These are phyloP conservation scores for Vararia minispora DNA, from an alignment of 768 basidiomycete species.

Conservation along the genomic window DNA sequence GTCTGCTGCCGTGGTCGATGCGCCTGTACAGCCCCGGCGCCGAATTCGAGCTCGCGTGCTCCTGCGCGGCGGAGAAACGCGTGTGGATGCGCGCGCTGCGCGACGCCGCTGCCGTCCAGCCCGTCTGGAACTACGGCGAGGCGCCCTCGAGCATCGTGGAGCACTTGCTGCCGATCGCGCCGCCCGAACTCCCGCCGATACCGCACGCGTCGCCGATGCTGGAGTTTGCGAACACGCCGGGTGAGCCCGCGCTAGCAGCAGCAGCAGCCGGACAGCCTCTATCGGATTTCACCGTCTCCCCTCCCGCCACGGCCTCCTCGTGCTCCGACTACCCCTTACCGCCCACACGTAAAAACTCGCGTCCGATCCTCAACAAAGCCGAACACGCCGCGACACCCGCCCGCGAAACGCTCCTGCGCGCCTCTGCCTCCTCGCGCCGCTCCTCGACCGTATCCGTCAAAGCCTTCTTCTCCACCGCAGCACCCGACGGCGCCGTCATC, in stretches of 20 bases:
- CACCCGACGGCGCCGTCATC: conserved; percentile 44
- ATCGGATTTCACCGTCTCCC: no score
- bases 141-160: conserved; percentile 54
- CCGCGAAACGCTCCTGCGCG: no score
- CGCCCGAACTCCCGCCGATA: no score
- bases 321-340: no score
- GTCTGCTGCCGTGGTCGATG: conserved; percentile 52
- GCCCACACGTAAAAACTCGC: no score
- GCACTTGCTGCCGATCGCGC: no score
- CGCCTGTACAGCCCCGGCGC: conserved; percentile 7
- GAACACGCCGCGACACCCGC: no score
- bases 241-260: conserved; percentile 4
- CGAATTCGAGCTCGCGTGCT: conserved; percentile 72
- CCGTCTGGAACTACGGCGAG: conserved; percentile 42
- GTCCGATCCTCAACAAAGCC: no score
- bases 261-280: no score
- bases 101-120: conserved; percentile 31
- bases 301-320: no score
- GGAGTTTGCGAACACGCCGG: conserved; percentile 17
- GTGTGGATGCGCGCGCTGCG: conserved; percentile 73
- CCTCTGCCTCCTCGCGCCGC: conserved; percentile 26
- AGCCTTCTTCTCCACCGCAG: conserved; percentile 41
- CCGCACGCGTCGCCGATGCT: conserved; percentile 18
- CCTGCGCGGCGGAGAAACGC: conserved; percentile 75
- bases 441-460: conserved; percentile 57